A percentile compares a stretch with the other conserved stretches of the same genome.
Evolutionary conservation across 2,329 filamentous ascomycete genomes (phyloP).

Genomic region (Claviceps purpurea): DNA sequence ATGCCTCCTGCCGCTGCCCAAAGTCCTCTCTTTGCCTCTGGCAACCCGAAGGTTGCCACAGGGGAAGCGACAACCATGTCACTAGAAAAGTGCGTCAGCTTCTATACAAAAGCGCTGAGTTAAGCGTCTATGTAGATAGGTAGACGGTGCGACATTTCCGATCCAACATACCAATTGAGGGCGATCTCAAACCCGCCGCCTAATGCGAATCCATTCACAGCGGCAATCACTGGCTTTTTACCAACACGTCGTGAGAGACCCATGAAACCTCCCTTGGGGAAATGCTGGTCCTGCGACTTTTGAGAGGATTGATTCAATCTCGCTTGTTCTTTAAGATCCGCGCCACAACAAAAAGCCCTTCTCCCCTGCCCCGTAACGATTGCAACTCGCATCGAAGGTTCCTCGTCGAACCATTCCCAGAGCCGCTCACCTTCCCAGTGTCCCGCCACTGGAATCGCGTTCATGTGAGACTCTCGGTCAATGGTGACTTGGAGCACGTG

Average conservation of each 20-base stretch:
- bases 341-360: slow-evolving; percentile 40
- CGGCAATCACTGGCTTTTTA: slow-evolving; percentile 47
- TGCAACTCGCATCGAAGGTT: slow-evolving; percentile 32
- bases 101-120: not conserved
- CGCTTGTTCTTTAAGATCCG: slow-evolving; percentile 36
- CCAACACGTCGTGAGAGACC: slow-evolving; percentile 42
- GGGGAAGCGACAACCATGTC: slow-evolving; percentile 40
- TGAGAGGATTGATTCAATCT: slow-evolving; percentile 15
- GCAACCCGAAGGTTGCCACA: slow-evolving; percentile 36
- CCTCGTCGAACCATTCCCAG: slow-evolving; percentile 39
- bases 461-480: slow-evolving; percentile 34
- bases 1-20: slow-evolving; percentile 39
- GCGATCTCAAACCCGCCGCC: slow-evolving; percentile 46
- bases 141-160: too few relatives aligned
- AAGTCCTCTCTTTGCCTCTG: slow-evolving; percentile 40
- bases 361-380: slow-evolving; percentile 38
- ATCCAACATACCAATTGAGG: slow-evolving; percentile 32
- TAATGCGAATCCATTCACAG: slow-evolving; percentile 43
- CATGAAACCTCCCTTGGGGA: slow-evolving; percentile 27
- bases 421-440: slow-evolving; percentile 35
- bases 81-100: slow-evolving; percentile 12
- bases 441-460: slow-evolving; percentile 27
- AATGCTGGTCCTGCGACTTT: slow-evolving; percentile 2
- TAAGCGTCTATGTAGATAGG: too few relatives aligned
- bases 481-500: slow-evolving; percentile 39